Conservation (phyloP, 1,284 basidiomycete species). For the Rhizoctonia solani region DNA sequence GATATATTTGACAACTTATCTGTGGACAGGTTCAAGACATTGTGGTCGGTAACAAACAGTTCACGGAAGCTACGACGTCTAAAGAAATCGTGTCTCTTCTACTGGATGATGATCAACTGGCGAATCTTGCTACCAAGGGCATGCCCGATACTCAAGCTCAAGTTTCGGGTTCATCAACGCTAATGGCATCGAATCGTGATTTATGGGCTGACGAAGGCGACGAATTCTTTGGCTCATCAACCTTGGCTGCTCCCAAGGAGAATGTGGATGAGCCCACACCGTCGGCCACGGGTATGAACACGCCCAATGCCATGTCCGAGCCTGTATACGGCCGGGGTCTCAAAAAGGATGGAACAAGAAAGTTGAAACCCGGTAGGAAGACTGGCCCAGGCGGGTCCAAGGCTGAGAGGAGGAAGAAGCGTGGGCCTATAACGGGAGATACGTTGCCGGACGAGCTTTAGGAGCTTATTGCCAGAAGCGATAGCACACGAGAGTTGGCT, state of each 20-base stretch:
- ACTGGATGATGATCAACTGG: constrained; percentile 91
- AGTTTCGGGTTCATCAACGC: constrained; percentile 46
- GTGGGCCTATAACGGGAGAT: constrained; percentile 28
- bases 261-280: constrained; percentile 15
- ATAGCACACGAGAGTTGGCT: too few species aligned
- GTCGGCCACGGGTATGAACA: not conserved
- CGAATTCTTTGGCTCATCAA: constrained; percentile 68
- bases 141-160: constrained; percentile 46
- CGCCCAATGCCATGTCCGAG: constrained; percentile 5
- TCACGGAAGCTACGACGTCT: constrained; percentile 89
- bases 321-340: constrained; percentile 18
- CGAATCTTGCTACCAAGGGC: constrained; percentile 47
- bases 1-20: too few species aligned
- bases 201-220: constrained; percentile 83
- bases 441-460: constrained; percentile 26
- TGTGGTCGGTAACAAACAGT: constrained; percentile 95
- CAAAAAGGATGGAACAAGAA: constrained; percentile 30
- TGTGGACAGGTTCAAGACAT: constrained; percentile 89
- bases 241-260: constrained; percentile 19
- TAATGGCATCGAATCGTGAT: constrained; percentile 53
- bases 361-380: constrained; percentile 26
- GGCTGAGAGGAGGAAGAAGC: constrained; percentile 32
- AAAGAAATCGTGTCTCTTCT: constrained; percentile 97
- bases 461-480: too few species aligned
- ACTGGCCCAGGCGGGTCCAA: constrained; percentile 28